phyloP scores from a whole-genome alignment of 2,329 filamentous ascomycete species.

The Apiospora malaysiana region DNA sequence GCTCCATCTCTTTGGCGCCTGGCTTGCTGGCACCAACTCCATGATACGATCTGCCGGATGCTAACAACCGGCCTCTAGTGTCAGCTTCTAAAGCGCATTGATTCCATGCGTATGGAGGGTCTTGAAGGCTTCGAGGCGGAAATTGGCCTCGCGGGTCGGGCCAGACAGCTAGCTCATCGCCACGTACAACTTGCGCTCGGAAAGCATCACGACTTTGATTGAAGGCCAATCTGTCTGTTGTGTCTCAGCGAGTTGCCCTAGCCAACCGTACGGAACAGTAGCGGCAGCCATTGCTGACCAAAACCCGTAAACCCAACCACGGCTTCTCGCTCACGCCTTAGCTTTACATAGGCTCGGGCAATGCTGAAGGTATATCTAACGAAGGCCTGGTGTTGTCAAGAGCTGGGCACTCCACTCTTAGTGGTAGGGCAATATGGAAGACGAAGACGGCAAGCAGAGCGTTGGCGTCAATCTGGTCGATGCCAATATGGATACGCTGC shows the following conservation, averaged over 20 bases:
- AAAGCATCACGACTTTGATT: neutral
- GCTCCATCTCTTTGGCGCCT: neutral
- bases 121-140: neutral
- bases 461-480: neutral
- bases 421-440: neutral
- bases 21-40: too few species aligned
- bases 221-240: neutral
- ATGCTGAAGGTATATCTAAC: neutral
- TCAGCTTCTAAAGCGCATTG: neutral
- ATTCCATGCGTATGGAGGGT: neutral
- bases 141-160: neutral
- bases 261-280: neutral
- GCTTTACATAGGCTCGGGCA: neutral
- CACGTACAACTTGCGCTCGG: too few species aligned
- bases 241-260: neutral
- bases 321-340: neutral
- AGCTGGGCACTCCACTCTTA: neutral
- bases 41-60: too few species aligned
- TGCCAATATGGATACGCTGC: neutral
- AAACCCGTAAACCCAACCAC: neutral
- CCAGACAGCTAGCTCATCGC: neutral
- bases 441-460: neutral
- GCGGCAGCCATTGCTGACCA: neutral
- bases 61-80: neutral
- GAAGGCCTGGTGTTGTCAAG: neutral